Percentiles rank a stretch among this genome's conserved stretches.
Conservation (phyloP, 2,329 filamentous ascomycete genomes). For the Aspergillus piperis region DNA sequence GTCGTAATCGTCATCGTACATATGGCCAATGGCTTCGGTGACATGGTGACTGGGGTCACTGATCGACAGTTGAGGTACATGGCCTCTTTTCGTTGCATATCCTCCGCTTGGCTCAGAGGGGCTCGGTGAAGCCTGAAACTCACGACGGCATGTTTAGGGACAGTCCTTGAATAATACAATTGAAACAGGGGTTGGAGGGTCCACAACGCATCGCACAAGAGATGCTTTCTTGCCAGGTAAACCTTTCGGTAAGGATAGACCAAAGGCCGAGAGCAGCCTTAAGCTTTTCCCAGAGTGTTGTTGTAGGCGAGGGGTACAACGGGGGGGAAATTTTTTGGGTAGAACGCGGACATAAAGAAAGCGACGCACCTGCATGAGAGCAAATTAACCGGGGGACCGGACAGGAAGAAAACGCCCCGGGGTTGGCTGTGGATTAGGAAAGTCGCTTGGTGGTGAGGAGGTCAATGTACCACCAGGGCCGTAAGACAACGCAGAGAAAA, state of each 20-base stretch:
- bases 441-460: constrained; percentile 30
- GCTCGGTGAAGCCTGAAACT: constrained; percentile 43
- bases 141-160: constrained; percentile 14
- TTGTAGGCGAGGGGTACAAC: constrained; percentile 6
- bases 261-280: background rate
- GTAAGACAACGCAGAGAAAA: constrained; percentile 31
- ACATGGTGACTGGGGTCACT: constrained; percentile 92
- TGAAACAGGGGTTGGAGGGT: background rate
- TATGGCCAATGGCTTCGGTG: constrained; percentile 86
- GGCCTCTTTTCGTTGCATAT: constrained; percentile 58
- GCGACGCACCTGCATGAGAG: constrained; percentile 44
- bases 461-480: constrained; percentile 42
- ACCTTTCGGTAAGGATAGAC: background rate
- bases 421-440: constrained; percentile 28
- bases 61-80: constrained; percentile 66
- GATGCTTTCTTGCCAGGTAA: background rate
- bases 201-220: background rate
- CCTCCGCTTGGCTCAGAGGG: constrained; percentile 44
- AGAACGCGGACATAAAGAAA: constrained; percentile 21
- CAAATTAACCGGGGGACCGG: constrained; percentile 32
- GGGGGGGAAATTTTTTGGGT: constrained; percentile 1
- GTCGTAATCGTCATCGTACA: constrained; percentile 77
- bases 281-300: background rate
- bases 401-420: constrained; percentile 22
- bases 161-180: background rate